Conservation (phyloP, 2,329 filamentous ascomycete species). For the Talaromyces atroroseus region DNA sequence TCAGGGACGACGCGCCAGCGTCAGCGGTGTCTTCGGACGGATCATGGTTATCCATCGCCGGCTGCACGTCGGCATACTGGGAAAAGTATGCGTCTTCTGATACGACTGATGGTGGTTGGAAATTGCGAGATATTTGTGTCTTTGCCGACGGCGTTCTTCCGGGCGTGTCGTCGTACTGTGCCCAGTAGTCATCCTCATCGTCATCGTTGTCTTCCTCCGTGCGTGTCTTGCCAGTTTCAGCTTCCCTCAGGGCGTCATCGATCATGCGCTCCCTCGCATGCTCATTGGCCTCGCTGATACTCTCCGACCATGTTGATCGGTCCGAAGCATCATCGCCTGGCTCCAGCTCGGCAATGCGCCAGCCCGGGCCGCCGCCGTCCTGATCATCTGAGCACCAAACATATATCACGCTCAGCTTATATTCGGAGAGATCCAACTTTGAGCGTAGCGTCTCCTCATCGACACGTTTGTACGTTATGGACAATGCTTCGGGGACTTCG, state of each 20-base stretch:
- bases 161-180: conserved; percentile 54
- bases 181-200: conserved; percentile 62
- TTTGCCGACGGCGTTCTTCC: conserved; percentile 45
- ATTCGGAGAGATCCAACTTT: conserved; percentile 50
- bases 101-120: conserved; percentile 26
- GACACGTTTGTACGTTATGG: conserved; percentile 52
- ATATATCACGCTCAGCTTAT: conserved; percentile 51
- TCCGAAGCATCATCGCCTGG: conserved; percentile 45
- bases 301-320: conserved; percentile 48
- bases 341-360: conserved; percentile 57
- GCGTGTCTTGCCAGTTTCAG: conserved; percentile 16
- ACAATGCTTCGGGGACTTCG: conserved; percentile 54
- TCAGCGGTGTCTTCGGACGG: conserved; percentile 50
- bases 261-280: conserved; percentile 33
- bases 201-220: conserved; percentile 43
- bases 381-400: conserved; percentile 58
- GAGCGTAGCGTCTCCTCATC: conserved; percentile 59
- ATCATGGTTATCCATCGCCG: conserved; percentile 59
- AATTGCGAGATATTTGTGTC: conserved; percentile 25
- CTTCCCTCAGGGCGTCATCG: conserved; percentile 31
- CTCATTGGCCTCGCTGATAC: conserved; percentile 52
- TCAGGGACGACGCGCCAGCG: conserved; percentile 48
- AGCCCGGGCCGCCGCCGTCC: conserved; percentile 45
- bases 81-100: conserved; percentile 58
- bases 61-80: conserved; percentile 58